Base-by-base conservation (phyloP, 352 stramenopile genomes). In the Phytophthora pisi region DNA sequence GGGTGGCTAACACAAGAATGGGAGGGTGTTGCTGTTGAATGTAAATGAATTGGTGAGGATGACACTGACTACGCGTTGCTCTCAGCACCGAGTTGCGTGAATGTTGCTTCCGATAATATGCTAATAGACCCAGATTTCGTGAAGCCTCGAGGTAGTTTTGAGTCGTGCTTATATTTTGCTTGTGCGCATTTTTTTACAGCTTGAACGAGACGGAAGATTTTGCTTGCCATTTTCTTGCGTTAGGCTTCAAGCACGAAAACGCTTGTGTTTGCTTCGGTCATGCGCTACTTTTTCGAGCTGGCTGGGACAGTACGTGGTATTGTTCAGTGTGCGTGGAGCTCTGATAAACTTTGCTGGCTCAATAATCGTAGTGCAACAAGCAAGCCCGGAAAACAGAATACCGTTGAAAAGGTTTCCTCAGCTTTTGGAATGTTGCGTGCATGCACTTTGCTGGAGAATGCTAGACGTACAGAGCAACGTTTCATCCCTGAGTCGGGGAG, bases 271-370 rank as follows among this genome's bases (percentile, higher is more conserved):
- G 77, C 64, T 5, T 88, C 81, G 3, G 79, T 84, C 62, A 85
- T 87, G 75, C 68, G 72, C 13, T 87, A 87, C 55, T 82, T 87
- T 43, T 87, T 87, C 51, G 79, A 87, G 26, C 72, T 90, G n/a
- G 51, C n/a, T n/a, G n/a, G n/a, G n/a, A n/a, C n/a, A 85, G 24
- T n/a, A 47, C 16, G 42, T 24, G 3, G 52, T n/a, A 64, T 88
- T 45, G 23, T 83, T 76, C 67, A 88, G 75, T 51, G 57, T 90
- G 28, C 7, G 85, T 26, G 77, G 79, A 5, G 75, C 63, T 0
- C 18, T 52, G 15, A n/a, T n/a, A n/a, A n/a, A n/a, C n/a, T n/a
- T n/a, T n/a, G n/a, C n/a, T n/a, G n/a, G n/a, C n/a, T n/a, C n/a
- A n/a, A 81, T 90, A 51, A 85, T 90, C 40, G 75, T 77, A 3